phyloP scores from a whole-genome alignment of 495 filamentous ascomycete species.

The Penicillium maclennaniae region DNA sequence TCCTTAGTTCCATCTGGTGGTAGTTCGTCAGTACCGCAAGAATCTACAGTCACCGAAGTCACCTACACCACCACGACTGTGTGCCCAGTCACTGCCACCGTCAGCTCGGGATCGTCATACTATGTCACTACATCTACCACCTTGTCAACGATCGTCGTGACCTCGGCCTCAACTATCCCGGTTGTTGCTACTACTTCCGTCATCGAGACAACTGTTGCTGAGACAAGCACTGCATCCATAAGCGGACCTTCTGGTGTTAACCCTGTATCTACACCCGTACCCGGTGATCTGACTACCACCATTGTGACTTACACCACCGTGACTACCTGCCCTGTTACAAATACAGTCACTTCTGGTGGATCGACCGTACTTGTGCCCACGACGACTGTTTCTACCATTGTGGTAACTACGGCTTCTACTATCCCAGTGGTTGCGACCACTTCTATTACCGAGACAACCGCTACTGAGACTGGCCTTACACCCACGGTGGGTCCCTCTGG shows the following conservation, averaged over 20 bases:
- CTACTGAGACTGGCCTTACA: constrained; percentile 17
- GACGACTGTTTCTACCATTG: constrained; percentile 36
- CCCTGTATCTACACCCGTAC: constrained; percentile 4
- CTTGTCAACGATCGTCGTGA: constrained; percentile 30
- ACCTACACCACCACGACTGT: constrained; percentile 41
- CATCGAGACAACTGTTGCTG: constrained; percentile 32
- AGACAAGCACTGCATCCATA: constrained; percentile 17
- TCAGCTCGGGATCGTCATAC: constrained; percentile 13
- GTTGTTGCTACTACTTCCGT: constrained; percentile 30
- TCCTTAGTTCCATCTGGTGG: neutral
- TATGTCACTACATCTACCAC: constrained; percentile 5
- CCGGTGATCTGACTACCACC: constrained; percentile 21
- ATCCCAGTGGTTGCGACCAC: constrained; percentile 23
- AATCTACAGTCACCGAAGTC: constrained; percentile 41
- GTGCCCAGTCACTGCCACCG: constrained; percentile 42
- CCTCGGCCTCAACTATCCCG: constrained; percentile 12
- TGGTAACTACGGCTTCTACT: constrained; percentile 32
- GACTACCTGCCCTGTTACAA: constrained; percentile 43
- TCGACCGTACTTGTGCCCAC: constrained; percentile 31
- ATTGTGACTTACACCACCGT: constrained; percentile 36
- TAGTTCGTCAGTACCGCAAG: constrained; percentile 6
- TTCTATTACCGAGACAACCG: constrained; percentile 12
- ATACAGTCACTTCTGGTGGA: constrained; percentile 32
- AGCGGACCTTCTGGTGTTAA: constrained; percentile 25
- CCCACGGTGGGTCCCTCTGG: constrained; percentile 22